A percentile compares a stretch with the other conserved stretches of the same genome.
Evolutionary conservation across 495 filamentous ascomycete genomes (phyloP).

Genomic region (Aspergillus nanangensis): DNA sequence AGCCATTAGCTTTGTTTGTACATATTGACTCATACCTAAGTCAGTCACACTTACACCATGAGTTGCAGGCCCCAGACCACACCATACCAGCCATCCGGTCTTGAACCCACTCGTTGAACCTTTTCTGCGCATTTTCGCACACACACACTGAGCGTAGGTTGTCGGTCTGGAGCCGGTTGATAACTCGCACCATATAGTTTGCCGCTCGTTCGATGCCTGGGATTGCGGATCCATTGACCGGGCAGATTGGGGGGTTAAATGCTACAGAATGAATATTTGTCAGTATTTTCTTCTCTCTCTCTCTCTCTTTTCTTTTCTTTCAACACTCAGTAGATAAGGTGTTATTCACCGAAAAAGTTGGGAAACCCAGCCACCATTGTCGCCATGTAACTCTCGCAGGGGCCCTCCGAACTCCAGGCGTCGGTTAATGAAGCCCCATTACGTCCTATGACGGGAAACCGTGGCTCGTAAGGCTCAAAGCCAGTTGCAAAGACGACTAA

Average conservation of each 20-base stretch:
- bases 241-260: slow-evolving; percentile 10
- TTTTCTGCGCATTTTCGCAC: not conserved
- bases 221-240: slow-evolving; percentile 9
- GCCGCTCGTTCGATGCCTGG: slow-evolving; percentile 9
- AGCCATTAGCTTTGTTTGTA: too few relatives aligned
- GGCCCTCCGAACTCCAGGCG: slow-evolving; percentile 6
- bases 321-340: too few relatives aligned
- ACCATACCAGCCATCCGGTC: slow-evolving; percentile 10
- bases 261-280: not conserved
- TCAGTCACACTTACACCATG: slow-evolving; percentile 6
- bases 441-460: slow-evolving; percentile 10
- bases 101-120: slow-evolving; percentile 12
- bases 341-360: slow-evolving; percentile 7
- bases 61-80: slow-evolving; percentile 10
- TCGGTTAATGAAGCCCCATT: slow-evolving; percentile 6
- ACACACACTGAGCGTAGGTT: slow-evolving; percentile 9
- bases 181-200: slow-evolving; percentile 7
- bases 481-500: slow-evolving; percentile 13
- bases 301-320: too few relatives aligned
- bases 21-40: too few relatives aligned
- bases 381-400: slow-evolving; percentile 15
- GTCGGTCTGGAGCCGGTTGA: slow-evolving; percentile 7
- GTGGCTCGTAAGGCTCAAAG: slow-evolving; percentile 9
- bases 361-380: slow-evolving; percentile 12
- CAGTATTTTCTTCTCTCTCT: too few relatives aligned